Base-by-base conservation (phyloP, 805 yeast genomes). In the Pichia kluyveri region DNA sequence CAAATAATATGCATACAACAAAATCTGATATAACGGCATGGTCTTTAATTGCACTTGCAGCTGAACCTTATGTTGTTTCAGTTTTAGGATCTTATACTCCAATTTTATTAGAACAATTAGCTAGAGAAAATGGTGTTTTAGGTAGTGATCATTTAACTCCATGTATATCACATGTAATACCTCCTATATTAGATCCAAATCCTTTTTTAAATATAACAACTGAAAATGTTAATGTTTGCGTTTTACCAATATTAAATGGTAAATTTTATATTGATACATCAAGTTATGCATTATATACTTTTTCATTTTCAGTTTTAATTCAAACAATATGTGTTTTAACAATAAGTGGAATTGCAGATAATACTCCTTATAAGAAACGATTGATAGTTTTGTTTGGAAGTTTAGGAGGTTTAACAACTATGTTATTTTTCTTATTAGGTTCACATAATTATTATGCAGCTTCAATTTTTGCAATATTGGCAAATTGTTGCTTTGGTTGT, bases 71-170 rank as follows among this genome's bases (percentile, higher is more conserved):
- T 58, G 74, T 83, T 5, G 93, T 85, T 8, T 79, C 86, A 38
- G 89, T 84, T 2, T 83, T 86, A 7, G 83, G 90, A 0, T 83
- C 91, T 0, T 86, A 83, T 60, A 82, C 85, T 7, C 93, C 93
- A 0, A 63, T 86, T 17, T 61, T 85, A 8, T 64, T 85, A 31
- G 89, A 85, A 52, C 83, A 81, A 55, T 72, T 81, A 51, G 95
- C 90, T 0, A 70, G 89, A 23, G 77, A 75, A 41, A 84, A 82
- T 59, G 91, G 88, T 27, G 91, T 86, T 9, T 60, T 72, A 49
- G 65, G 74, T 7, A 68, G 69, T 39, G 88, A 85, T 59, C 83
- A 77, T 52, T 49, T 74, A 2, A 67, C 74, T 12, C 80, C 81
- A 1, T 85, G 95, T 60, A 45, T 34, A 14, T 79, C 81, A 1